Base-by-base conservation (phyloP, 768 basidiomycete species). In the Mycena leptocephala region DNA sequence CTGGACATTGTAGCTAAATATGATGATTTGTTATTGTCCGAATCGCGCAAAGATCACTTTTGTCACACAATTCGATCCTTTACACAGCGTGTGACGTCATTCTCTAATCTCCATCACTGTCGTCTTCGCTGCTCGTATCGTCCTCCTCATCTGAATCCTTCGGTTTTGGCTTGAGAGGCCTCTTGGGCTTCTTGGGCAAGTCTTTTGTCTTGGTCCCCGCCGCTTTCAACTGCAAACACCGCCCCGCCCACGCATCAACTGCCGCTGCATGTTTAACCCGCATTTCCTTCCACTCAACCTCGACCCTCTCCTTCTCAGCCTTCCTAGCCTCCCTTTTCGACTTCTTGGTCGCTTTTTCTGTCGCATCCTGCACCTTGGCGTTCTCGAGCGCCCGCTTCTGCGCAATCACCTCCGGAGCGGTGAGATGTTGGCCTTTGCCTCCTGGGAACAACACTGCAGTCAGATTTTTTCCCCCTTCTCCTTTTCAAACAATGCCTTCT, bases 271-370 rank as follows among this genome's bases (percentile, higher is more conserved):
- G 65, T 32, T 11, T 14, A 20, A 24, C 48, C 48, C n/a, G 22
- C 37, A 69, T 69, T 24, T 2, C 53, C 67, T 56, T 58, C 67
- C 67, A 69, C 67, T 58, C 53, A 14, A 8, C 26, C 53, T 56
- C 67, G 7, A 55, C 10, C 5, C 33, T 10, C 53, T 58, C 63
- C 30, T 74, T 69, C 58, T 63, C 55, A 0, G 63, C 63, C 41
- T 77, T 77, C 24, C 7, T 8, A 22, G 18, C 33, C 1, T 51
- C 75, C 71, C 67, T 58, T 24, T 51, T 51, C 6, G 67, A 53
- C 53, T 58, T 69, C 53, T 55, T 51, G 7, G 48, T 28, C 37
- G 6, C 67, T 24, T 59, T 55, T 28, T 65, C 74, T 9, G 43
- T 75, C 37, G 43, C 65, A 32, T 71, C 48, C 48, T n/a, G n/a